Evolutionary conservation across 805 yeast genomes (phyloP).

Genomic region (Yarrowia keelungensis): DNA sequence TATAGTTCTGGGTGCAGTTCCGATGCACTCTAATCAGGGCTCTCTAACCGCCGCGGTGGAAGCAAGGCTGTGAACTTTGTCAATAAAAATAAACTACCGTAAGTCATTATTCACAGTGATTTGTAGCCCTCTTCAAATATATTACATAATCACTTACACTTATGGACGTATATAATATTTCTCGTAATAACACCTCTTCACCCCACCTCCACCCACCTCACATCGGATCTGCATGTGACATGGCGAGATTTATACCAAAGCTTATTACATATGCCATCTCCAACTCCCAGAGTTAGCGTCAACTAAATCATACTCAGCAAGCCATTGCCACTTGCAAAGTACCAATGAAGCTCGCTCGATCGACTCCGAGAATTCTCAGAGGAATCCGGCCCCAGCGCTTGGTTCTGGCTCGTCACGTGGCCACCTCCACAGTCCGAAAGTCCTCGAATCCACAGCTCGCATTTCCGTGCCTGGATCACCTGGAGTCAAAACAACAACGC

Average conservation of each 20-base stretch:
- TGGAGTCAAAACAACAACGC: slow-evolving; percentile 55
- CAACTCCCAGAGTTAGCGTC: slow-evolving; percentile 7
- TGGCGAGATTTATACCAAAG: slow-evolving; percentile 29
- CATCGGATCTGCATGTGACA: slow-evolving; percentile 27
- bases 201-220: neutral
- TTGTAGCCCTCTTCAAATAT: neutral
- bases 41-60: slow-evolving; percentile 9
- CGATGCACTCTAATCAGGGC: slow-evolving; percentile 14
- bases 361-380: slow-evolving; percentile 11
- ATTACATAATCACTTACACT: neutral
- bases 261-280: slow-evolving; percentile 11
- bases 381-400: slow-evolving; percentile 13
- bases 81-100: too few species aligned
- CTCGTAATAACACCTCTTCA: neutral
- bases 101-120: too few species aligned
- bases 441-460: slow-evolving; percentile 70
- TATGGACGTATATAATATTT: too few species aligned
- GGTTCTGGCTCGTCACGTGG: neutral
- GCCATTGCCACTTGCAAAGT: neutral
- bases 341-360: slow-evolving; percentile 25
- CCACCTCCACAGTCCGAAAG: slow-evolving; percentile 22
- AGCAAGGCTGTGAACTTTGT: slow-evolving; percentile 6
- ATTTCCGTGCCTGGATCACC: slow-evolving; percentile 85
- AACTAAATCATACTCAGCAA: neutral
- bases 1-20: slow-evolving; percentile 9